phyloP scores from a whole-genome alignment of 1,284 basidiomycete genomes.

The Boletus subluridellus region DNA sequence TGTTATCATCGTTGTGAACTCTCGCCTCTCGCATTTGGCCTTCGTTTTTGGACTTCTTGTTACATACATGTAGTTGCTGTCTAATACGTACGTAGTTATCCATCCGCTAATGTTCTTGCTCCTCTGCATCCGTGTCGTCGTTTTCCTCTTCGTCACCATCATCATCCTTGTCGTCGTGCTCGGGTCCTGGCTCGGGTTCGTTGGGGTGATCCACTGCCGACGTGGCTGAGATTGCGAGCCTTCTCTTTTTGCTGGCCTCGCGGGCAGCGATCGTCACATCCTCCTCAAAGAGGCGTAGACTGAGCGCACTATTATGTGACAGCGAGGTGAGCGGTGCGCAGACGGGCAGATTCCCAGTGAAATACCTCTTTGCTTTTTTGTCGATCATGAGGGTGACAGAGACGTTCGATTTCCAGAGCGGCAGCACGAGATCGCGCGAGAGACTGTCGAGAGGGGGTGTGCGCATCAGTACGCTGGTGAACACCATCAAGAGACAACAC shows the following conservation, averaged over 20 bases:
- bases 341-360: not conserved
- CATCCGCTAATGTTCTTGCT: slow-evolving; percentile 8
- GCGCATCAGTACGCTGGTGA: not conserved
- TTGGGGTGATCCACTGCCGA: not conserved
- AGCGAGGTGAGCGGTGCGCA: not conserved
- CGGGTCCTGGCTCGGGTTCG: slow-evolving; percentile 4
- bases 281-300: slow-evolving; percentile 72
- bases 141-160: slow-evolving; percentile 9
- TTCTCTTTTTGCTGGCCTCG: slow-evolving; percentile 34
- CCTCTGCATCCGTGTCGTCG: slow-evolving; percentile 12
- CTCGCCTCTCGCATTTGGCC: not conserved
- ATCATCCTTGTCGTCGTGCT: slow-evolving; percentile 6
- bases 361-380: slow-evolving; percentile 84
- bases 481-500: not conserved
- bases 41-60: slow-evolving; percentile 2
- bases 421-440: slow-evolving; percentile 72
- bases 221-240: slow-evolving; percentile 7
- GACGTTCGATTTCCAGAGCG: slow-evolving; percentile 88
- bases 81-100: slow-evolving; percentile 16
- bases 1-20: slow-evolving; percentile 48
- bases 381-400: slow-evolving; percentile 89
- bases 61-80: slow-evolving; percentile 10
- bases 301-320: slow-evolving; percentile 58
- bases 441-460: slow-evolving; percentile 44
- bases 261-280: slow-evolving; percentile 62